These are phyloP conservation scores for Raphanus raphanistrum DNA, from an alignment of 345 rosid genomes.

Conservation along the genomic window DNA sequence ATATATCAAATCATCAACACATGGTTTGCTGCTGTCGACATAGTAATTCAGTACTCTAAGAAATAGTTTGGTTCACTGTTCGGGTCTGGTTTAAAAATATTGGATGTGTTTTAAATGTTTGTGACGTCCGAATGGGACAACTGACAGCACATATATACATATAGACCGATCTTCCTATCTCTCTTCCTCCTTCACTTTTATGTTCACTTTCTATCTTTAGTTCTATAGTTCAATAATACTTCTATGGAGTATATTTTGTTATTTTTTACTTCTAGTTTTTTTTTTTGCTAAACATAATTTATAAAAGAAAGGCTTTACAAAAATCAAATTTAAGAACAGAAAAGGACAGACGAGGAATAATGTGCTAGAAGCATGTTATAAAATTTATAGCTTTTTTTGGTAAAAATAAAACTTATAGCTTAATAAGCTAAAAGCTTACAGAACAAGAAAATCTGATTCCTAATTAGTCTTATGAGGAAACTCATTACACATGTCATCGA, in stretches of 20 bases:
- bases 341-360: not conserved
- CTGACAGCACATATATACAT: not conserved
- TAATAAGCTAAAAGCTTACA: not conserved
- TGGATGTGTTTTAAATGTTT: not conserved
- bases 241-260: not conserved
- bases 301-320: not conserved
- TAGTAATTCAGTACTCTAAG: too few species aligned
- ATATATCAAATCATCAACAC: too few species aligned
- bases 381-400: not conserved
- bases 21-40: too few species aligned
- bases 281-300: not conserved
- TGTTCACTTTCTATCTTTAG: slow-evolving; percentile 19
- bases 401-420: not conserved
- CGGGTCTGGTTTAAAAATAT: too few species aligned
- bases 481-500: not conserved
- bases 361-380: not conserved
- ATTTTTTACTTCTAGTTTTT: slow-evolving; percentile 1
- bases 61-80: too few species aligned
- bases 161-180: not conserved
- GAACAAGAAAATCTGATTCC: not conserved
- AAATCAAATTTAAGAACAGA: not conserved
- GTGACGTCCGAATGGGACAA: slow-evolving; percentile 3
- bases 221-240: slow-evolving; percentile 5
- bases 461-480: not conserved
- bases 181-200: slow-evolving; percentile 9